Evolutionary conservation across 306 rosid species (phyloP), one percentile per base, ranked within the genome.

Genomic region (Rosa lucieae): DNA sequence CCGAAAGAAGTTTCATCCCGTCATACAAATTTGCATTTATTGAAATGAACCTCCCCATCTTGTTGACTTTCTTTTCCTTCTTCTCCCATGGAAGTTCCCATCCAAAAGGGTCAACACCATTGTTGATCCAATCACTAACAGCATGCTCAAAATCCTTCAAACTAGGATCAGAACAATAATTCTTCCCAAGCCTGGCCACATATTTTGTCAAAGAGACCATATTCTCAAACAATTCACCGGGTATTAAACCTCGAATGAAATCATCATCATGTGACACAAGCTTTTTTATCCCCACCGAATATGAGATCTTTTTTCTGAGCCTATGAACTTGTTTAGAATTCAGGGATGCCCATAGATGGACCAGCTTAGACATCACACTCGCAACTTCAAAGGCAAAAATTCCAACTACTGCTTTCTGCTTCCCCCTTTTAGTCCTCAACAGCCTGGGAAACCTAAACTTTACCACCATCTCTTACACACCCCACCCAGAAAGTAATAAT

Each of bases 311-410:
- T 48, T 90, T 92, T 71, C 96, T 90, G 84, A 93, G 82, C 86
- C 77, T 86, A 59, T n/a, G 14, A 72, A 95, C 85, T 83, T 90
- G 97, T 86, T 91, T 89, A 62, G 92, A 92, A 69, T 87, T 87
- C 86, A 91, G 87, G 51, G 88, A 84, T 61, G 87, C 89, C 97
- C 99, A 92, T 82, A 88, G 82, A 81, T 90, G 87, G 80, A 91
- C 88, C 88, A 95, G 82, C 92, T 93, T 95, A 61, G 99, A 89
- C 98, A 95, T 92, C 87, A 91, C 77, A 80, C 87, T 90, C 23
- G 99, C 99, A 74, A 89, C 88, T 90, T 95, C 99, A 87, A 95
- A 95, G 43, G 99, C 95, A 55, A 95, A 84, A 48, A 95, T 97
- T 84, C 94, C 97, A 81, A 94, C 77, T 58, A 70, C 84, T 5